Evolutionary conservation across 306 rosid species (phyloP).

Genomic region (Dryas drummondii): DNA sequence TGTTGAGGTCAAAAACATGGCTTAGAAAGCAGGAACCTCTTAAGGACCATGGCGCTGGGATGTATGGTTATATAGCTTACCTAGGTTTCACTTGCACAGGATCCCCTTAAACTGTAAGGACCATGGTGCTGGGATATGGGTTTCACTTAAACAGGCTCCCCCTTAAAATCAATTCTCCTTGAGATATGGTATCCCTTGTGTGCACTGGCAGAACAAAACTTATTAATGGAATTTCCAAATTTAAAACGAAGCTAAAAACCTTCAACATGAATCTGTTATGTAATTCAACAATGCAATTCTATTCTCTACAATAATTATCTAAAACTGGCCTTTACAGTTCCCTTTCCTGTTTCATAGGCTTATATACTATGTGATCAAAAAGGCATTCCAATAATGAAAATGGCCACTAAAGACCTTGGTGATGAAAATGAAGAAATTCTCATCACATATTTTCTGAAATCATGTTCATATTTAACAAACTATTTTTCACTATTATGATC

Average conservation of each 20-base stretch:
- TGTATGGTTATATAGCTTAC: background rate
- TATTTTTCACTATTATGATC: too few relatives aligned
- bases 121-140: too few relatives aligned
- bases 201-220: background rate
- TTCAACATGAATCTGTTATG: too few relatives aligned
- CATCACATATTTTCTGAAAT: too few relatives aligned
- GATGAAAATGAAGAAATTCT: background rate
- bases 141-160: too few relatives aligned
- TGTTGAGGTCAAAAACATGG: too few relatives aligned
- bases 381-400: background rate
- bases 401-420: background rate
- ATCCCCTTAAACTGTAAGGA: too few relatives aligned
- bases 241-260: too few relatives aligned
- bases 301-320: background rate
- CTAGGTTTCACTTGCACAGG: background rate
- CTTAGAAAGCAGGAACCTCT: too few relatives aligned
- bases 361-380: background rate
- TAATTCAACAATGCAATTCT: background rate
- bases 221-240: too few relatives aligned
- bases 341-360: background rate
- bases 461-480: too few relatives aligned
- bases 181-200: background rate
- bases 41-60: background rate
- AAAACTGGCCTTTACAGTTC: background rate
- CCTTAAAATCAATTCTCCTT: background rate